A percentile compares a stretch with the other conserved stretches of the same genome.
phyloP scores from a whole-genome alignment of 352 stramenopile species.

The Pseudoperonospora humuli region DNA sequence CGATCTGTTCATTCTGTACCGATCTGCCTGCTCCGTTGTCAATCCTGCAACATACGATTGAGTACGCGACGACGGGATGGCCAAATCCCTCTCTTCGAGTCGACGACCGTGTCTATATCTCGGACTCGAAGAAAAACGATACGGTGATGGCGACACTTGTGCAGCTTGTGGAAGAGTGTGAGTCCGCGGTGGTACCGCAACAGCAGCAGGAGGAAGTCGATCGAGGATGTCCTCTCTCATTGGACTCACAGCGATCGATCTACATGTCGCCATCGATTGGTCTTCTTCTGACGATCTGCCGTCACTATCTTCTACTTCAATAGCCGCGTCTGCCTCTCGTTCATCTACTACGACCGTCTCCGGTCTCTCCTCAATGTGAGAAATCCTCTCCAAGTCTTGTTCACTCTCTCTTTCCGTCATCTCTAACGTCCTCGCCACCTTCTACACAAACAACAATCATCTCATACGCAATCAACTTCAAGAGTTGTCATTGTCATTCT shows the following conservation, averaged over 20 bases:
- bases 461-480: neutral
- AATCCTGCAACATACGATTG: slow-evolving; percentile 18
- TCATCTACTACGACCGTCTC: slow-evolving; percentile 1
- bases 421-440: slow-evolving; percentile 21
- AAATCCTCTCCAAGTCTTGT: slow-evolving; percentile 7
- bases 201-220: slow-evolving; percentile 3
- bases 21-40: slow-evolving; percentile 23
- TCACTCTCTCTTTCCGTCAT: slow-evolving; percentile 9
- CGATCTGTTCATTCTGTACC: slow-evolving; percentile 20
- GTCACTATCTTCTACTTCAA: slow-evolving; percentile 12
- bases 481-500: neutral
- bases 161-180: neutral
- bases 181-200: neutral
- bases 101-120: slow-evolving; percentile 22
- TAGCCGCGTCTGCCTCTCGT: slow-evolving; percentile 5
- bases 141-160: slow-evolving; percentile 8
- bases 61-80: slow-evolving; percentile 2
- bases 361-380: neutral
- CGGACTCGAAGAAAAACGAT: slow-evolving; percentile 7
- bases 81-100: slow-evolving; percentile 11
- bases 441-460: slow-evolving; percentile 2
- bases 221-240: slow-evolving; percentile 22
- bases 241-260: slow-evolving; percentile 17
- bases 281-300: slow-evolving; percentile 1
- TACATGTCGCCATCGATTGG: neutral